phyloP scores from a whole-genome alignment of 2,329 filamentous ascomycete species.

The Tolypocladium pustulatum region DNA sequence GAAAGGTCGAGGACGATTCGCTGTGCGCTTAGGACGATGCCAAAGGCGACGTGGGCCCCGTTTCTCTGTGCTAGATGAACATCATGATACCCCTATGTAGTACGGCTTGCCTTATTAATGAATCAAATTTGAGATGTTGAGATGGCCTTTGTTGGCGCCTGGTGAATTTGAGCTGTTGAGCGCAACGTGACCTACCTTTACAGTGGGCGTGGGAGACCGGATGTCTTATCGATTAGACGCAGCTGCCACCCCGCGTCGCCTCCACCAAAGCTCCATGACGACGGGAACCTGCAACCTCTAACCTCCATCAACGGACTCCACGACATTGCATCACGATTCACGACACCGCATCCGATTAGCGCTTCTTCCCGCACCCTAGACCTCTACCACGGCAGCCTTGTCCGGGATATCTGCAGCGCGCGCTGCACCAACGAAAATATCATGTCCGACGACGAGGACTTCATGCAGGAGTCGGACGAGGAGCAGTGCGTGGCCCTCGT shows the following conservation, averaged over 20 bases:
- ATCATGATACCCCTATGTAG: neutral
- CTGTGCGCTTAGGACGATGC: neutral
- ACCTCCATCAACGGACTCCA: neutral
- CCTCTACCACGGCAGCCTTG: slow-evolving; percentile 4
- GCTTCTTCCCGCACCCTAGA: neutral
- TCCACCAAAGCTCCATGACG: neutral
- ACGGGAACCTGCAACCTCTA: neutral
- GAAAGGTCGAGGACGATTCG: neutral
- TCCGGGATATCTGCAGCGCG: neutral
- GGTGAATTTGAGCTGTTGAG: too few relatives aligned
- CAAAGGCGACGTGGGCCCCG: neutral
- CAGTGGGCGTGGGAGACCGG: too few relatives aligned
- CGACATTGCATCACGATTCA: neutral
- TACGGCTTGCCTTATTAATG: neutral
- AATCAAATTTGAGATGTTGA: neutral
- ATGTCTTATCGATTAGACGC: neutral
- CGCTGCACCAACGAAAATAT: slow-evolving; percentile 4
- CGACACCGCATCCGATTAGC: neutral
- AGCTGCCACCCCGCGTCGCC: neutral
- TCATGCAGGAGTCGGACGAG: slow-evolving; percentile 37
- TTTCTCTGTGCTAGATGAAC: neutral
- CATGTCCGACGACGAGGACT: slow-evolving; percentile 43
- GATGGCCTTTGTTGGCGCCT: neutral
- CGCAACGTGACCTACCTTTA: too few relatives aligned
- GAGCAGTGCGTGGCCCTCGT: slow-evolving; percentile 24